Evolutionary conservation across 257 asterid genomes (phyloP), one percentile per base, ranked within the genome.

Genomic region (Rehmannia glutinosa): DNA sequence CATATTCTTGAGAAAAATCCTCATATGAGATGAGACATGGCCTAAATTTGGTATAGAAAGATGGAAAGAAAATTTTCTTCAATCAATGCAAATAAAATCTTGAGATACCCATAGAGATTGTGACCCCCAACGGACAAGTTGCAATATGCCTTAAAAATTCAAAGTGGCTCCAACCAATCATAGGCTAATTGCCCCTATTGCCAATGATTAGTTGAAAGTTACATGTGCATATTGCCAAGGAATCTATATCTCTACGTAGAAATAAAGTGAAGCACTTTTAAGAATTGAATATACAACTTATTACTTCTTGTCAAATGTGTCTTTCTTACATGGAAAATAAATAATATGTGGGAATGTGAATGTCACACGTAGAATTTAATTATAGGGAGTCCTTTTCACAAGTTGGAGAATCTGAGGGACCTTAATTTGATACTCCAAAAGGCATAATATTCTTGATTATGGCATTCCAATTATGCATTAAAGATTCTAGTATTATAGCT

Each of bases 131-230:
- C 1, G 2, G 42, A 32, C 60, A 59, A 67, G 73, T 67, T 67
- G 70, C 53, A 59, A 35, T 39, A 38, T 60, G 56, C 54, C 7
- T 53, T 62, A 12, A 42, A 64, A 60, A n/a, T 23, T 49, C n/a
- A 3, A 17, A 23, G 28, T 3, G 49, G 20, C 30, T 23, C 20
- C 46, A n/a, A n/a, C n/a, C 69, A 70, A 70, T 60, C 49, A 71
- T 71, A 51, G 67, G 71, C 62, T 71, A 71, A 76, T 76, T 45
- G 25, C 11, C 1, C 5, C 8, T 3, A 28, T 17, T 47, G 53
- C 59, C 81, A 80, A 72, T 72, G 69, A 75, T 76, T 76, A 73
- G 70, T 4, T 76, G 84, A 80, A 64, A 80, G 75, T 49, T 52
- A 72, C 76, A 59, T 12, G 2, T 23, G 69, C 51, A 52, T 23